Conservation (phyloP, 305 asterid species). For the Salvia sclarea region DNA sequence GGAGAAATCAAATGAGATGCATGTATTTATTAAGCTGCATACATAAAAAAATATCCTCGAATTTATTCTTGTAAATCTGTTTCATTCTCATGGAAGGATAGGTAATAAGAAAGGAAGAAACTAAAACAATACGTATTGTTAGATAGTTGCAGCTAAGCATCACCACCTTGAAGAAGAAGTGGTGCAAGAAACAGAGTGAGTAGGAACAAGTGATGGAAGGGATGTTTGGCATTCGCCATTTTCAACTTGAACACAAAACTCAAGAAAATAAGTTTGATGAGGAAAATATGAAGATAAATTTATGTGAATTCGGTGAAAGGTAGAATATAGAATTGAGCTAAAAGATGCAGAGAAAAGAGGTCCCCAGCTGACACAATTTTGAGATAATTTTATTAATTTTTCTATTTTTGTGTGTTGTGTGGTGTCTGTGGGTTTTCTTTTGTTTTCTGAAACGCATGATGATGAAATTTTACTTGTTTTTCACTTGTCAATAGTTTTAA, state of each 20-base stretch:
- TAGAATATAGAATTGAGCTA: conserved; percentile 32
- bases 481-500: neutral
- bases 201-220: conserved; percentile 25
- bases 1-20: too few relatives aligned
- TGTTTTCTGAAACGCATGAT: neutral
- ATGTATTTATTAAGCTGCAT: too few relatives aligned
- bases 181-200: conserved; percentile 36
- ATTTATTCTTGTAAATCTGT: too few relatives aligned
- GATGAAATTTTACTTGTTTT: neutral
- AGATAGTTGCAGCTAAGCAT: neutral
- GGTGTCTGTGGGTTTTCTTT: too few relatives aligned
- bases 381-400: too few relatives aligned
- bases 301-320: neutral
- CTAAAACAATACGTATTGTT: too few relatives aligned
- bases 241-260: neutral
- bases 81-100: too few relatives aligned
- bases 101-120: too few relatives aligned
- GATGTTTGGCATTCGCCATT: conserved; percentile 27
- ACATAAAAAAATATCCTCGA: too few relatives aligned
- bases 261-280: neutral
- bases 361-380: conserved; percentile 38
- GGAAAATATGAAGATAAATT: neutral
- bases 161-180: conserved; percentile 34
- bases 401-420: too few relatives aligned
- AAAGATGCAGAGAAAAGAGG: conserved; percentile 32